Percentiles rank a stretch among this genome's conserved stretches.
These are phyloP conservation scores for Nitzschia sp. DNA, from an alignment of 108 stramenopile species.

Conservation along the genomic window DNA sequence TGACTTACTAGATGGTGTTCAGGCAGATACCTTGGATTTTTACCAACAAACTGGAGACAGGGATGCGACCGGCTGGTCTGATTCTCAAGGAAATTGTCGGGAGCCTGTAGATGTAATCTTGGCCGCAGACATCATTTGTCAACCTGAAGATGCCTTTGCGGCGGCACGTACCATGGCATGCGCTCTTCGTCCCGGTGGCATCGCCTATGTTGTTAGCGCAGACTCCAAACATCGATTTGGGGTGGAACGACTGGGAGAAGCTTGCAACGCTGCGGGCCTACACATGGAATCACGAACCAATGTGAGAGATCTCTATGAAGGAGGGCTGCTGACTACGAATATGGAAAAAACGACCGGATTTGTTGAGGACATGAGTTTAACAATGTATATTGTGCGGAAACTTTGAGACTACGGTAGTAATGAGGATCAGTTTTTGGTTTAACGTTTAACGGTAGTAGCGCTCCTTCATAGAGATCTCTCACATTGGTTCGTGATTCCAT, in stretches of 20 bases:
- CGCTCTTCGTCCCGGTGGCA: constrained; percentile 52
- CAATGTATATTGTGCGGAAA: constrained; percentile 42
- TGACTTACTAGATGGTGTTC: constrained; percentile 33
- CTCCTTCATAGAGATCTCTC: constrained; percentile 34
- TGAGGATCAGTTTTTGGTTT: no score
- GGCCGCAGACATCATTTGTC: constrained; percentile 83
- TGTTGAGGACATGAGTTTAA: constrained; percentile 69
- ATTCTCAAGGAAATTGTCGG: constrained; percentile 21
- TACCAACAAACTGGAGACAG: constrained; percentile 47
- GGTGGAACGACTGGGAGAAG: constrained; percentile 64
- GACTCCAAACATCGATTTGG: constrained; percentile 81
- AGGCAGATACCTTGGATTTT: constrained; percentile 56
- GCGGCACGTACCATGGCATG: constrained; percentile 65
- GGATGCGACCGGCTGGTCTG: constrained; percentile 47
- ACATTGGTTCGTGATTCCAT: constrained; percentile 35
- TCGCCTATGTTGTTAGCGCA: constrained; percentile 66
- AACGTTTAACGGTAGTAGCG: not conserved
- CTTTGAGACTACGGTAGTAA: no score
- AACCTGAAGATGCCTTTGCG: constrained; percentile 72
- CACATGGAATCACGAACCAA: constrained; percentile 24
- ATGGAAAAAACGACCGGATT: constrained; percentile 63
- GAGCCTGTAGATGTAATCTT: constrained; percentile 70
- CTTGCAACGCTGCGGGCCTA: constrained; percentile 54
- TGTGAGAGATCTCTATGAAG: constrained; percentile 53
- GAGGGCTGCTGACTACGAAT: constrained; percentile 27